These are phyloP conservation scores for Hura crepitans DNA, from an alignment of 441 rosid genomes.

Conservation along the genomic window DNA sequence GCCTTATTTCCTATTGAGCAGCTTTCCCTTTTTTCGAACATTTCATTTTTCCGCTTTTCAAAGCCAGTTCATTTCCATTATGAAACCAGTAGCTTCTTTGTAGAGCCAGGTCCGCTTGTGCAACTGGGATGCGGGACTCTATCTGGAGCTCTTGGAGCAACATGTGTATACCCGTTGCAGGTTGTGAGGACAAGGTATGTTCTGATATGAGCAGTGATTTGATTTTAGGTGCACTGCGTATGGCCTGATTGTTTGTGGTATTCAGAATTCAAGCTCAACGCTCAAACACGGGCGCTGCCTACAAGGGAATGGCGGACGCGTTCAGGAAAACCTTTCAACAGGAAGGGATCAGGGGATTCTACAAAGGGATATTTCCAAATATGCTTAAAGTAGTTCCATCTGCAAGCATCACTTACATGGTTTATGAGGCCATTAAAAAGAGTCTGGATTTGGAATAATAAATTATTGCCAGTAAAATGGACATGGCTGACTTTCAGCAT, in stretches of 20 bases:
- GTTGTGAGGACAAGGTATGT: conserved; percentile 87
- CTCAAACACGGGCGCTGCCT: conserved; percentile 36
- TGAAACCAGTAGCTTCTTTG: background rate
- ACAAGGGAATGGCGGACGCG: conserved; percentile 61
- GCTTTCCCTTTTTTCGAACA: conserved; percentile 1
- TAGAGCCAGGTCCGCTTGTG: conserved; percentile 82
- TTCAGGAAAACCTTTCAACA: conserved; percentile 55
- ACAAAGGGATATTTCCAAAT: conserved; percentile 74
- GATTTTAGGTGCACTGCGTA: background rate
- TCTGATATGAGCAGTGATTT: background rate
- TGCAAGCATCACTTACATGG: conserved; percentile 76
- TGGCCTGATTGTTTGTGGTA: conserved; percentile 27
- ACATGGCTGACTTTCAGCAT: conserved; percentile 26
- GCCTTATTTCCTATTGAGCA: conserved; percentile 2
- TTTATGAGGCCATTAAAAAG: conserved; percentile 79
- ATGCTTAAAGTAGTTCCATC: conserved; percentile 74
- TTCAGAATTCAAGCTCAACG: conserved; percentile 76
- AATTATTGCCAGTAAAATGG: conserved; percentile 19
- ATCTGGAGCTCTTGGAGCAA: conserved; percentile 90
- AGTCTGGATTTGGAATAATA: conserved; percentile 47
- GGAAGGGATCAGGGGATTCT: conserved; percentile 73
- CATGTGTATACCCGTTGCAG: conserved; percentile 91
- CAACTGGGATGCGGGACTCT: conserved; percentile 86
- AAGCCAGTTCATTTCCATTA: background rate
- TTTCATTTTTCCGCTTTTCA: background rate